These are phyloP conservation scores for Toxicodendron radicans DNA, from an alignment of 345 rosid genomes.

Conservation along the genomic window DNA sequence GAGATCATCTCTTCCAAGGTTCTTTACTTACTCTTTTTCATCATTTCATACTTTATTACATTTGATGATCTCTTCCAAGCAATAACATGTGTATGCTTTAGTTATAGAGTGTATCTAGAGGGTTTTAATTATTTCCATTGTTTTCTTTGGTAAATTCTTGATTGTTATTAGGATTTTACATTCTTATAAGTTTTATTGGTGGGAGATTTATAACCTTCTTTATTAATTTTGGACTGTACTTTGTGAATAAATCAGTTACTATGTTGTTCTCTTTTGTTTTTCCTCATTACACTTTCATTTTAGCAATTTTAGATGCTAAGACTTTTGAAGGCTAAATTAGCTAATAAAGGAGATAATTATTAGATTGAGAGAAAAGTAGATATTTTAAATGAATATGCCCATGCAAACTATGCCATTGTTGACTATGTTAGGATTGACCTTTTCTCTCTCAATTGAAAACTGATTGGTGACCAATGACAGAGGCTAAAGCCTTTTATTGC, in stretches of 20 bases:
- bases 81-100: background rate
- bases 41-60: background rate
- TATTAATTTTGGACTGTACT: background rate
- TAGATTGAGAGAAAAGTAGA: background rate
- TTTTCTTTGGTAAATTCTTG: background rate
- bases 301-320: background rate
- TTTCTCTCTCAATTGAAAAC: no score
- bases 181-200: background rate
- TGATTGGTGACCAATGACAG: no score
- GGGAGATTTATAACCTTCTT: background rate
- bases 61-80: no score
- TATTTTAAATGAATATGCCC: background rate
- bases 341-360: background rate
- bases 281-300: background rate
- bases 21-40: slow-evolving; percentile 2
- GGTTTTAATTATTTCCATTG: no score
- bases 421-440: no score
- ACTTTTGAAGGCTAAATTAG: background rate
- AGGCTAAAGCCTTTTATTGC: no score
- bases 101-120: background rate
- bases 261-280: background rate
- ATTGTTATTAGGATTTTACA: background rate
- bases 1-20: slow-evolving; percentile 97
- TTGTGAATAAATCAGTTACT: background rate
- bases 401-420: background rate